Percentiles rank a stretch among this genome's conserved stretches.
Evolutionary conservation across 1,284 basidiomycete genomes (phyloP).

Genomic region (Blastosporella zonata): DNA sequence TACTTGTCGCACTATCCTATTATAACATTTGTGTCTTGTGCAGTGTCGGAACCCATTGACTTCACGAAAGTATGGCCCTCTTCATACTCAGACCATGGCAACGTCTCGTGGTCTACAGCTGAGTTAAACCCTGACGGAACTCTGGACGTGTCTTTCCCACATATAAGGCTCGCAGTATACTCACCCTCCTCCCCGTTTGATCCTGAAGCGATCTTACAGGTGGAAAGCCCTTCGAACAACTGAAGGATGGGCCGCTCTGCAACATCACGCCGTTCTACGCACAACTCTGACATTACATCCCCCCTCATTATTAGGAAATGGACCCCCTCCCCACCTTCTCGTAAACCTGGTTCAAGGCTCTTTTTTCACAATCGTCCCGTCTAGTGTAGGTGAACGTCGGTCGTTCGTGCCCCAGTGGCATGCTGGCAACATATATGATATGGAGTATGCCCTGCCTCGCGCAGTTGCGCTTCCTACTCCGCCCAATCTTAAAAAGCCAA

Average conservation of each 20-base stretch:
- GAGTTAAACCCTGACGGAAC: conserved; percentile 40
- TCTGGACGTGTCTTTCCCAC: conserved; percentile 58
- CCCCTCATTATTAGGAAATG: conserved; percentile 26
- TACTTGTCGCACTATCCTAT: conserved; percentile 2
- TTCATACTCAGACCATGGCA: conserved; percentile 59
- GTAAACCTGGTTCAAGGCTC: conserved; percentile 57
- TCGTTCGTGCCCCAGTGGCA: conserved; percentile 56
- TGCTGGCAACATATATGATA: conserved; percentile 69
- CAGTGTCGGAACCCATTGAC: conserved; percentile 47
- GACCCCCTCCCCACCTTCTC: conserved; percentile 37
- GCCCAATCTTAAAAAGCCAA: conserved; percentile 41
- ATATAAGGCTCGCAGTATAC: conserved; percentile 43
- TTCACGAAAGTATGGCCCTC: conserved; percentile 53
- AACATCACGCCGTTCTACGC: conserved; percentile 69
- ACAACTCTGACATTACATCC: conserved; percentile 57
- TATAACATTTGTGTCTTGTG: conserved; percentile 2
- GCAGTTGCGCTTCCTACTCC: conserved; percentile 45
- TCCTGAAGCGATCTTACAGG: conserved; percentile 31
- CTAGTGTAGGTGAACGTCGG: conserved; percentile 19
- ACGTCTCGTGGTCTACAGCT: conserved; percentile 53
- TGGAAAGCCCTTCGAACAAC: conserved; percentile 66
- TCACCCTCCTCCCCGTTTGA: background rate
- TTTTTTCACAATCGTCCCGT: conserved; percentile 62
- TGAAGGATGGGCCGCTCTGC: conserved; percentile 81
- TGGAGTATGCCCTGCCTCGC: conserved; percentile 49